Conservation (phyloP, 768 basidiomycete species). For the Leccinum boreale region DNA sequence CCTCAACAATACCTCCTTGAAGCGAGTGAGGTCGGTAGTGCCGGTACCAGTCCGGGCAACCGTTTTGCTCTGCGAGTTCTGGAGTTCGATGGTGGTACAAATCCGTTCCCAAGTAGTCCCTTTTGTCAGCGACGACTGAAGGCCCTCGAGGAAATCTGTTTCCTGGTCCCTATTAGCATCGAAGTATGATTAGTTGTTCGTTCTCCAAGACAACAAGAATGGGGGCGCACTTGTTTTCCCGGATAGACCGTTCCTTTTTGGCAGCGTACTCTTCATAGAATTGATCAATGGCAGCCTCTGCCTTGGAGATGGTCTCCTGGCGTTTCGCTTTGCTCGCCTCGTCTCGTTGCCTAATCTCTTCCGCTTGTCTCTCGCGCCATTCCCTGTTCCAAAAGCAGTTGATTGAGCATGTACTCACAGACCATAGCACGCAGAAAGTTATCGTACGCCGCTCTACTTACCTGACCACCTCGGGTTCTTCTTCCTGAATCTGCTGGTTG, state of each 20-base stretch:
- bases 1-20: slow-evolving; percentile 89
- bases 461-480: slow-evolving; percentile 87
- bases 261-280: slow-evolving; percentile 86
- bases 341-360: slow-evolving; percentile 81
- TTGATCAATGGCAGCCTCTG: slow-evolving; percentile 83
- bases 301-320: slow-evolving; percentile 79
- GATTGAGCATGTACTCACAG: background rate
- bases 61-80: slow-evolving; percentile 98
- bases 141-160: slow-evolving; percentile 67
- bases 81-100: slow-evolving; percentile 76
- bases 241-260: slow-evolving; percentile 87
- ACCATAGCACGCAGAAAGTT: background rate
- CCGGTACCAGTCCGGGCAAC: slow-evolving; percentile 81
- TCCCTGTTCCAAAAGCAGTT: slow-evolving; percentile 42
- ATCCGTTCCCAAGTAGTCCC: slow-evolving; percentile 98
- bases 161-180: slow-evolving; percentile 72
- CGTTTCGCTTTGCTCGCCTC: slow-evolving; percentile 72
- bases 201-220: background rate
- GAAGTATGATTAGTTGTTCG: background rate
- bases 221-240: slow-evolving; percentile 81
- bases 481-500: slow-evolving; percentile 63
- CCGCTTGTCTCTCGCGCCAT: slow-evolving; percentile 86
- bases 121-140: slow-evolving; percentile 72
- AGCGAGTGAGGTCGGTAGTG: slow-evolving; percentile 84
- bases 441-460: slow-evolving; percentile 29